phyloP scores from a whole-genome alignment of 2,329 filamentous ascomycete genomes.

The Salinomyces thailandicus region DNA sequence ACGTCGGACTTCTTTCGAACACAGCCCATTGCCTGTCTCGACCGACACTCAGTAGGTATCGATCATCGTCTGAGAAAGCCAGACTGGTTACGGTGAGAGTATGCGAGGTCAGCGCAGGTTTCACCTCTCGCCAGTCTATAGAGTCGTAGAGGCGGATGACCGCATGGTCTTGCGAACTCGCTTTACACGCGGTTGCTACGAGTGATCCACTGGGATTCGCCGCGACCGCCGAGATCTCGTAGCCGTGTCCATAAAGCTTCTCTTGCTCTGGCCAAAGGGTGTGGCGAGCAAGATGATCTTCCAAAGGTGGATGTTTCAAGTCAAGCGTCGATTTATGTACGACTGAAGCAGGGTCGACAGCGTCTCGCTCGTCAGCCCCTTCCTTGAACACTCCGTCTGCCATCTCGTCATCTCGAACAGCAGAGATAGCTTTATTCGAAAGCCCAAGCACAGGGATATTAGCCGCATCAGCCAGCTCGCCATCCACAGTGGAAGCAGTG shows the following conservation, averaged over 20 bases:
- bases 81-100: constrained; percentile 75
- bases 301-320: constrained; percentile 65
- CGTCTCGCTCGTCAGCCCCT: constrained; percentile 43
- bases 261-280: constrained; percentile 94
- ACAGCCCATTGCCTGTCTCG: constrained; percentile 86
- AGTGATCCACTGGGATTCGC: constrained; percentile 62
- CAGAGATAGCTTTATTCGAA: constrained; percentile 80
- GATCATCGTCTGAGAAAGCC: constrained; percentile 66
- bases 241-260: constrained; percentile 95
- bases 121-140: constrained; percentile 73
- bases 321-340: constrained; percentile 53
- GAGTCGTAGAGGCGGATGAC: constrained; percentile 90
- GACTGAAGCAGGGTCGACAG: constrained; percentile 45
- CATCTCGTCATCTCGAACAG: constrained; percentile 30
- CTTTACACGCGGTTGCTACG: constrained; percentile 85
- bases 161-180: constrained; percentile 85
- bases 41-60: constrained; percentile 73
- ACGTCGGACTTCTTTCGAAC: constrained; percentile 47
- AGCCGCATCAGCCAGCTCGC: constrained; percentile 65
- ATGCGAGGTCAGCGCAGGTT: constrained; percentile 73
- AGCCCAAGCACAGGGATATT: constrained; percentile 91
- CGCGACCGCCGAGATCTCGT: constrained; percentile 85
- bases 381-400: constrained; percentile 20
- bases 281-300: constrained; percentile 79
- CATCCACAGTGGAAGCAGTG: constrained; percentile 6